Evolutionary conservation across 371 early-diverging fungal genomes (phyloP).

Genomic region (Umbelopsis sp.): DNA sequence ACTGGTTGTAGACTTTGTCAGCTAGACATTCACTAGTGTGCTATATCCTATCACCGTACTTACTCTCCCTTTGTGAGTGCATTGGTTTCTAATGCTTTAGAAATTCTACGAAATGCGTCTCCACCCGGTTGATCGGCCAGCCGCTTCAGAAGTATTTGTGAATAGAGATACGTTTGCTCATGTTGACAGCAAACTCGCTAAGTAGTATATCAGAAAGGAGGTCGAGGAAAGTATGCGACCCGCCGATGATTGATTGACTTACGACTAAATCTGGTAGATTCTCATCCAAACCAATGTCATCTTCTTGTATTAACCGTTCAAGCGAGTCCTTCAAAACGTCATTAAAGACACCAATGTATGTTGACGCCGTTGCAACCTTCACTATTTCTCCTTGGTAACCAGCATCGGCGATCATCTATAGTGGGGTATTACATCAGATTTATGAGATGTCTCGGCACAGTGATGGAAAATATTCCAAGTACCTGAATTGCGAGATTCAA

Average conservation of each 20-base stretch:
- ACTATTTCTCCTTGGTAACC: constrained; percentile 69
- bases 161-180: constrained; percentile 71
- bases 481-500: constrained; percentile 67
- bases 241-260: constrained; percentile 19
- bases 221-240: not conserved
- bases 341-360: constrained; percentile 66
- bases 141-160: constrained; percentile 59
- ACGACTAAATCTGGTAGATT: constrained; percentile 52
- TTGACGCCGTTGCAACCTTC: constrained; percentile 62
- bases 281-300: constrained; percentile 60
- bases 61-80: constrained; percentile 46
- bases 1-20: not conserved
- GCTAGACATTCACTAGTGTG: not conserved
- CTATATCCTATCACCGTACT: not conserved
- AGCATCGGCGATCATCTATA: constrained; percentile 63
- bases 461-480: not conserved
- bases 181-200: constrained; percentile 68
- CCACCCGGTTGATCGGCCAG: constrained; percentile 56
- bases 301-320: constrained; percentile 51
- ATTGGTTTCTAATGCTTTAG: constrained; percentile 62
- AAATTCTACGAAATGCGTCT: constrained; percentile 55
- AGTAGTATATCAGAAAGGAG: not conserved
- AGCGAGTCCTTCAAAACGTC: constrained; percentile 60
- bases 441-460: too few species aligned
- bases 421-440: not conserved